A percentile compares a stretch with the other conserved stretches of the same genome.
Conservation (phyloP, 352 stramenopile genomes). For the Phytophthora ramorum region DNA sequence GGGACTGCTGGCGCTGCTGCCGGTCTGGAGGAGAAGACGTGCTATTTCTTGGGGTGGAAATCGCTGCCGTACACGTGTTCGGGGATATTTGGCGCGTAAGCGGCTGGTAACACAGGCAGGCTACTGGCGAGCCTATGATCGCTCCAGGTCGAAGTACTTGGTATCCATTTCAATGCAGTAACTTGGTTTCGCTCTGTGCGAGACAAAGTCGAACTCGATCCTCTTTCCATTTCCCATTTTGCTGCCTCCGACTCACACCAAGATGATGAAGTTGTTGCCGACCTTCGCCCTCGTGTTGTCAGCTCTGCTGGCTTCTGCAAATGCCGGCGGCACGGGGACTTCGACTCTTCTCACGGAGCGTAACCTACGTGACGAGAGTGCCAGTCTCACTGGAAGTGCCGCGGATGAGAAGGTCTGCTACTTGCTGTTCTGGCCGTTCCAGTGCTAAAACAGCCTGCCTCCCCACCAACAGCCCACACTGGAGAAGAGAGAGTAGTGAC, state of each 20-base stretch:
- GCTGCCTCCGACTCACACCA: constrained; percentile 5
- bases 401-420: constrained; percentile 24
- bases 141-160: not conserved
- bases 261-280: constrained; percentile 1
- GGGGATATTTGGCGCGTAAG: not conserved
- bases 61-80: too few relatives aligned
- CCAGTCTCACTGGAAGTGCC: constrained; percentile 5
- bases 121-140: not conserved
- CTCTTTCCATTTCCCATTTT: constrained; percentile 2
- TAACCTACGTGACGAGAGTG: constrained; percentile 9
- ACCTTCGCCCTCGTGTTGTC: not conserved
- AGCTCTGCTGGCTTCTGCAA: not conserved
- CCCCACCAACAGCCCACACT: not conserved
- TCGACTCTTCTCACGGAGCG: constrained; percentile 1
- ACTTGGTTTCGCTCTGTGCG: not conserved
- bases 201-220: not conserved
- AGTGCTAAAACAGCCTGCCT: constrained; percentile 10
- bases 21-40: constrained; percentile 2
- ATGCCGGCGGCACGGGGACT: not conserved
- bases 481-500: too few relatives aligned
- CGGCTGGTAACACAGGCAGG: too few relatives aligned
- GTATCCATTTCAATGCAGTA: not conserved
- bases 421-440: constrained; percentile 22
- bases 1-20: not conserved
- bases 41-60: constrained; percentile 9